Evolutionary conservation across 2,329 filamentous ascomycete genomes (phyloP).

Genomic region (Sporothrix schenckii): DNA sequence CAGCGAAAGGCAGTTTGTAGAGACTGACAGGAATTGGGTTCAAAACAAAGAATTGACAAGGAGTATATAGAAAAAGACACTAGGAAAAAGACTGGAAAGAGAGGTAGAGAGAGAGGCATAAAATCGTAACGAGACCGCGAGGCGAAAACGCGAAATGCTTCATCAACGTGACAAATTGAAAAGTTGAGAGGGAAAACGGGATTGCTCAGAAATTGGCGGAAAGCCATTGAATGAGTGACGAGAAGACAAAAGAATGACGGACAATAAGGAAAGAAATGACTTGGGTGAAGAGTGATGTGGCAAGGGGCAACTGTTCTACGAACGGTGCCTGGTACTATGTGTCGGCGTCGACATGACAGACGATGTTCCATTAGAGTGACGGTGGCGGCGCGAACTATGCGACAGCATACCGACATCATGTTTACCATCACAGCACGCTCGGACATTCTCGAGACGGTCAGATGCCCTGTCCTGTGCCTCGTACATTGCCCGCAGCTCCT

Average conservation of each 20-base stretch:
- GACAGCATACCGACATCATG: constrained; percentile 67
- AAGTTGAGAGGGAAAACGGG: neutral
- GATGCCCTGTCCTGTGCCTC: constrained; percentile 76
- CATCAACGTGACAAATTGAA: constrained; percentile 17
- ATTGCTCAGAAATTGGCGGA: constrained; percentile 4
- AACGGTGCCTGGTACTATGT: constrained; percentile 32
- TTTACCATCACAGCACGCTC: constrained; percentile 96
- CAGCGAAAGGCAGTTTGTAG: neutral
- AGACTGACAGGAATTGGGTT: constrained; percentile 8
- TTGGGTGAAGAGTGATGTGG: neutral
- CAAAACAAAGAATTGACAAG: neutral
- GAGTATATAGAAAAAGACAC: constrained; percentile 13
- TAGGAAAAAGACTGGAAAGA: constrained; percentile 6
- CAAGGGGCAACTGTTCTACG: constrained; percentile 5
- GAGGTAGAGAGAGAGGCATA: constrained; percentile 28
- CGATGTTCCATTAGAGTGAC: constrained; percentile 32
- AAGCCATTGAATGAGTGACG: constrained; percentile 22
- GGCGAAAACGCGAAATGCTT: constrained; percentile 25
- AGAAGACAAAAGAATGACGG: neutral
- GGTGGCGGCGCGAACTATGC: constrained; percentile 40
- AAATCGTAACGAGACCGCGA: constrained; percentile 30
- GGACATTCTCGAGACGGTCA: constrained; percentile 87
- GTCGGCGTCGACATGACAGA: constrained; percentile 33
- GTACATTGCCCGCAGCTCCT: constrained; percentile 79
- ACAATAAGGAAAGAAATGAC: constrained; percentile 10